phyloP scores from a whole-genome alignment of 148 eudicot genomes.

The Chenopodium suecicum region DNA sequence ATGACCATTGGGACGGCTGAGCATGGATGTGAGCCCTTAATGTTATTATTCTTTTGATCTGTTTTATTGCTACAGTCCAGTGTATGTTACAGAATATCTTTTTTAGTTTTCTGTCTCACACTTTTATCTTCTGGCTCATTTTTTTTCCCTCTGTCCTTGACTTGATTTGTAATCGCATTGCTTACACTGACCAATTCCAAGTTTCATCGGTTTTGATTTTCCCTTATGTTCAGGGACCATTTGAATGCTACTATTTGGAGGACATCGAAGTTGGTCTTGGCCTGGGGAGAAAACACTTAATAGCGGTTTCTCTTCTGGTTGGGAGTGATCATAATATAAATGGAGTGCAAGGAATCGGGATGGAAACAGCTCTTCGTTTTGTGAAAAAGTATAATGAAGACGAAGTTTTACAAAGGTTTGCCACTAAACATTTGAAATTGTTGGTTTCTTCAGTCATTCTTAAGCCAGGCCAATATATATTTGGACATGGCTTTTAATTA shows the following conservation, averaged over 20 bases:
- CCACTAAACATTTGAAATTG: conserved; percentile 18
- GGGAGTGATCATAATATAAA: conserved; percentile 81
- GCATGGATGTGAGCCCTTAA: not conserved
- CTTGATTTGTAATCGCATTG: not conserved
- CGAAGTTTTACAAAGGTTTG: conserved; percentile 74
- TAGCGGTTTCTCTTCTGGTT: conserved; percentile 85
- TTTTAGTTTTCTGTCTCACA: not conserved
- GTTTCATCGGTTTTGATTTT: conserved; percentile 9
- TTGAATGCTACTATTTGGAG: conserved; percentile 78
- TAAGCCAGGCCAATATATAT: not conserved
- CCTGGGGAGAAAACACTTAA: conserved; percentile 78
- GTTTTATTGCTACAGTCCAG: not conserved
- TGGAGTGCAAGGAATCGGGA: conserved; percentile 85
- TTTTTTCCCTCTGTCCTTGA: not conserved
- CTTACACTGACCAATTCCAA: not conserved
- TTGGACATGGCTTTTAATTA: conserved; percentile 4
- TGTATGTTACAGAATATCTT: not conserved
- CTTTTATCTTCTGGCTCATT: not conserved
- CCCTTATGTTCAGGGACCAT: conserved; percentile 62
- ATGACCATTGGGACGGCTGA: not conserved
- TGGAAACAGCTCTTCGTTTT: conserved; percentile 84
- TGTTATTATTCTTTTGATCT: not conserved
- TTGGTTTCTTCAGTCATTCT: conserved; percentile 11
- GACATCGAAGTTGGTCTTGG: conserved; percentile 84
- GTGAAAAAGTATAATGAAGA: conserved; percentile 69